phyloP scores from a whole-genome alignment of 2,329 filamentous ascomycete species.

The Tolypocladium tropicale region DNA sequence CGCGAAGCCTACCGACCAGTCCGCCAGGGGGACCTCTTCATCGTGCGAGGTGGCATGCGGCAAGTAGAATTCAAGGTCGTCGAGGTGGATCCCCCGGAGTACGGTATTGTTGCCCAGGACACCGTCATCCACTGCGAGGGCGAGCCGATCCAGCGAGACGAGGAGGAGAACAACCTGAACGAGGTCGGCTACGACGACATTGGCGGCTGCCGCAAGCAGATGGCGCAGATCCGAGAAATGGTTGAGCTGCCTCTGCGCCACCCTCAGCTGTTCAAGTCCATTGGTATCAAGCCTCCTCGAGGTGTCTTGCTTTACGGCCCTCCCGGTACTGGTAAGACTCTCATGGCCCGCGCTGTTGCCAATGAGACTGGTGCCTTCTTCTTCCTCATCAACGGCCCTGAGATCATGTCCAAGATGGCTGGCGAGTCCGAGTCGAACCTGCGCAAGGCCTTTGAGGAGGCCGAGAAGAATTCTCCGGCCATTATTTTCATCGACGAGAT shows the following conservation, averaged over 20 bases:
- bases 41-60: slow-evolving; percentile 93
- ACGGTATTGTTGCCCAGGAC: slow-evolving; percentile 96
- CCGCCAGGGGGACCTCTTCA: slow-evolving; percentile 95
- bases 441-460: slow-evolving; percentile 98
- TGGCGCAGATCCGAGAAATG: slow-evolving; percentile 98
- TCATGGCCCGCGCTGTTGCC: slow-evolving; percentile 97
- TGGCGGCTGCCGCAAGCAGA: slow-evolving; percentile 98
- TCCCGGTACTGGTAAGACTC: slow-evolving; percentile 97
- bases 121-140: slow-evolving; percentile 99
- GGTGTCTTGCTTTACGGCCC: slow-evolving; percentile 96
- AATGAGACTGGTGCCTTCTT: slow-evolving; percentile 99
- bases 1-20: slow-evolving; percentile 97
- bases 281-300: slow-evolving; percentile 98
- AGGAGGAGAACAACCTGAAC: slow-evolving; percentile 98
- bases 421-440: slow-evolving; percentile 98
- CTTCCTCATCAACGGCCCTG: slow-evolving; percentile 97
- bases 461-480: slow-evolving; percentile 97
- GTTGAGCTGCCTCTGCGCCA: slow-evolving; percentile 94
- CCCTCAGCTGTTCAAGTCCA: slow-evolving; percentile 98
- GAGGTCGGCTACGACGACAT: slow-evolving; percentile 99
- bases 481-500: slow-evolving; percentile 99
- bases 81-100: slow-evolving; percentile 96
- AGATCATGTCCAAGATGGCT: slow-evolving; percentile 99
- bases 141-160: slow-evolving; percentile 76
- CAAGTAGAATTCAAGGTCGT: slow-evolving; percentile 99